Conservation (phyloP, 768 basidiomycete species). For the Phaffia australis region DNA sequence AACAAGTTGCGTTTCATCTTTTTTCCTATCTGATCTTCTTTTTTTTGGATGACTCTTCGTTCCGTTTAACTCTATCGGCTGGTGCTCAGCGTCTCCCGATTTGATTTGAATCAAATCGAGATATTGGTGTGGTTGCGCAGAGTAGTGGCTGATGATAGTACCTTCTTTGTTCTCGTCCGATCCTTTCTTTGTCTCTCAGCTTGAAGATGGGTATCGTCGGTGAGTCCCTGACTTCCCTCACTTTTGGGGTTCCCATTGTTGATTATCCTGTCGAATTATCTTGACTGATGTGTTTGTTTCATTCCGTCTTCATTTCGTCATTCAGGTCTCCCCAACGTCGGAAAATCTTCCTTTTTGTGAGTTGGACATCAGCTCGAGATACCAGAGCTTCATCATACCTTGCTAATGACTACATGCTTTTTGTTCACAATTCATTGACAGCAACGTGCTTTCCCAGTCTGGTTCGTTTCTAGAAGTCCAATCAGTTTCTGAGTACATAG, state of each 20-base stretch:
- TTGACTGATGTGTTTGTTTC: background rate
- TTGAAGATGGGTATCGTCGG: slow-evolving; percentile 93
- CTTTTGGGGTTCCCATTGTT: slow-evolving; percentile 5
- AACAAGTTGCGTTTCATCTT: slow-evolving; percentile 50
- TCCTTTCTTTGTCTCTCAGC: slow-evolving; percentile 5
- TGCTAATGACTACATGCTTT: background rate
- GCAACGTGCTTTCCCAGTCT: slow-evolving; percentile 81
- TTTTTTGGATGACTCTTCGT: background rate
- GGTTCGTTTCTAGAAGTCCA: slow-evolving; percentile 41
- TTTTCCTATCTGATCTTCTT: background rate
- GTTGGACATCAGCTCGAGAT: background rate
- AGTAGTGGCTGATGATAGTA: background rate
- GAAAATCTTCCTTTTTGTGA: slow-evolving; percentile 94
- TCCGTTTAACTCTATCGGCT: background rate
- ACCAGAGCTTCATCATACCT: no score
- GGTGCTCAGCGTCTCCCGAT: no score
- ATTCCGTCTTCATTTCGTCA: slow-evolving; percentile 7
- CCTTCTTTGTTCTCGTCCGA: background rate
- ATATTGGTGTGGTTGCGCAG: no score
- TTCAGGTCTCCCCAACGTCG: slow-evolving; percentile 84
- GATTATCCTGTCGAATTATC: background rate
- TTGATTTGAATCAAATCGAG: no score
- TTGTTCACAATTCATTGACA: background rate
- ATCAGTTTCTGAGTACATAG: background rate
- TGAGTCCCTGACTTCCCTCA: slow-evolving; percentile 42